These are phyloP conservation scores for Opeltia flavorubescens DNA, from an alignment of 495 filamentous ascomycete genomes.

Conservation along the genomic window DNA sequence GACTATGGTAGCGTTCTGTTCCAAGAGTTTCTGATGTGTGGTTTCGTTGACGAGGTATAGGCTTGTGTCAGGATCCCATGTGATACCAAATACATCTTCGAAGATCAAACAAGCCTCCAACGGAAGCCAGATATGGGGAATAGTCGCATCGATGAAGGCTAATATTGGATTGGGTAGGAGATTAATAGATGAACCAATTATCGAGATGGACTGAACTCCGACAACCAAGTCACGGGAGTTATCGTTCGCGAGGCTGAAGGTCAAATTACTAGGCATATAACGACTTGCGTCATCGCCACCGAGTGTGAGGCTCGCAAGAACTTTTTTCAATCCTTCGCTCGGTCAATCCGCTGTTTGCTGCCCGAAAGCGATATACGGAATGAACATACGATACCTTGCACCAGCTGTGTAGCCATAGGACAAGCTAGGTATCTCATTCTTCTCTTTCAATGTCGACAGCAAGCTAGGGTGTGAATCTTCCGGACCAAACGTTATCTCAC, in stretches of 20 bases:
- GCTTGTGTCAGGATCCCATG: constrained; percentile 24
- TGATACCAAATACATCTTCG: constrained; percentile 36
- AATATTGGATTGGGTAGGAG: constrained; percentile 8
- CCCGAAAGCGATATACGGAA: no score
- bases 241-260: constrained; percentile 34
- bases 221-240: constrained; percentile 34
- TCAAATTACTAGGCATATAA: constrained; percentile 33
- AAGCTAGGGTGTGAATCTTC: constrained; percentile 18
- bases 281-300: constrained; percentile 40
- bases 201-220: constrained; percentile 26
- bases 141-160: constrained; percentile 36
- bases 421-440: constrained; percentile 12
- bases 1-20: constrained; percentile 31
- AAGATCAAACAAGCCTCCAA: constrained; percentile 33
- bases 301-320: constrained; percentile 36
- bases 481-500: constrained; percentile 12
- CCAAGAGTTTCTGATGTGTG: constrained; percentile 25
- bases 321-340: constrained; percentile 14
- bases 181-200: constrained; percentile 2
- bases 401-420: constrained; percentile 25
- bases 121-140: constrained; percentile 42
- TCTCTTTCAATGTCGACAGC: constrained; percentile 12
- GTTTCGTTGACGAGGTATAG: constrained; percentile 37
- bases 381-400: constrained; percentile 9
- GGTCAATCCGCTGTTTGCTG: background rate